Conservation (phyloP, 192 early-diverging fungal genomes). For the Thoreauomyces humboldtii region DNA sequence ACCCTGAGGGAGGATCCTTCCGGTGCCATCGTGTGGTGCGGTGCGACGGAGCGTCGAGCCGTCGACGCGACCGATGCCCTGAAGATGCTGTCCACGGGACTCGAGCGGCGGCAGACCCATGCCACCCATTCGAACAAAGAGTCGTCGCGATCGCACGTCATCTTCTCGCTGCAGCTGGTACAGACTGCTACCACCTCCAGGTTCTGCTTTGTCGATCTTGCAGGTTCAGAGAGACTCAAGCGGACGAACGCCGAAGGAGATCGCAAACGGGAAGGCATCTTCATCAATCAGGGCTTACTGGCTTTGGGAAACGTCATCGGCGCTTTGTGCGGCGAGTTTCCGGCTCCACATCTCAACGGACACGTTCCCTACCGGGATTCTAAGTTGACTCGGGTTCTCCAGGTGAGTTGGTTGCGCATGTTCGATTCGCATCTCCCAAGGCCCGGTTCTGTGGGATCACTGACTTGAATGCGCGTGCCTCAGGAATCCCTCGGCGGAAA, state of each 20-base stretch:
- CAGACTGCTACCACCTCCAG: slow-evolving; percentile 65
- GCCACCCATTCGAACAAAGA: slow-evolving; percentile 98
- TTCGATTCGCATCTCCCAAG: too few species aligned
- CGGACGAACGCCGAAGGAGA: slow-evolving; percentile 90
- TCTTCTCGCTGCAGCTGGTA: slow-evolving; percentile 54
- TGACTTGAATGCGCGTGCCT: too few species aligned
- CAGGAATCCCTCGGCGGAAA: too few species aligned
- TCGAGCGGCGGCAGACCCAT: slow-evolving; percentile 67
- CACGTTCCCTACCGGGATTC: slow-evolving; percentile 97
- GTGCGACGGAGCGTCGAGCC: slow-evolving; percentile 77
- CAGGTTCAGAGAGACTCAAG: slow-evolving; percentile 93
- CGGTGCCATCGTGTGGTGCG: slow-evolving; percentile 87
- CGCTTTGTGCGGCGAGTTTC: slow-evolving; percentile 80
- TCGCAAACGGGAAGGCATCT: slow-evolving; percentile 92
- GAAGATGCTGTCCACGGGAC: slow-evolving; percentile 21
- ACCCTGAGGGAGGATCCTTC: slow-evolving; percentile 84
- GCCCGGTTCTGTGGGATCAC: too few species aligned
- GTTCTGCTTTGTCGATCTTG: slow-evolving; percentile 99
- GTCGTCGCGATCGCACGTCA: slow-evolving; percentile 96
- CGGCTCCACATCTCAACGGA: slow-evolving; percentile 12
- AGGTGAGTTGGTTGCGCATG: too few species aligned
- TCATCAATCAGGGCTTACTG: slow-evolving; percentile 92
- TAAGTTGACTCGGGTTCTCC: slow-evolving; percentile 90
- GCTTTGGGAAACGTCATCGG: slow-evolving; percentile 98
- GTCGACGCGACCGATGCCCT: slow-evolving; percentile 70